Conservation (phyloP, 2,329 filamentous ascomycete genomes). For the Trichoderma cornu-damae region DNA sequence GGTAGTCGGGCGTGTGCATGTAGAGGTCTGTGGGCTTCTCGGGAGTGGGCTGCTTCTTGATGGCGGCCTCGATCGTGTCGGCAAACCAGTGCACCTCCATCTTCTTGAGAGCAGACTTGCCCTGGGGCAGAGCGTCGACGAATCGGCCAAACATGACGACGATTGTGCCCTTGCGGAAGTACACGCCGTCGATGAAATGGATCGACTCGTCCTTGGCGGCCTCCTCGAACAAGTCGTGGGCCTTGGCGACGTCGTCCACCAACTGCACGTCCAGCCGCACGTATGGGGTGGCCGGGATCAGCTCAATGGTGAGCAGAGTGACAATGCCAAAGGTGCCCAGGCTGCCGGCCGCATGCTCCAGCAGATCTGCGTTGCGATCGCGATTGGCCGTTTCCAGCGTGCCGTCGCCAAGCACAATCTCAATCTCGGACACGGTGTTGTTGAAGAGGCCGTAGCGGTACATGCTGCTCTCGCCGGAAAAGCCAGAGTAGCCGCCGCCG, state of each 20-base stretch:
- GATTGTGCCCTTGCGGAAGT: slow-evolving; percentile 43
- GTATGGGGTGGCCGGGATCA: slow-evolving; percentile 43
- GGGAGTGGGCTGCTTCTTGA: slow-evolving; percentile 25
- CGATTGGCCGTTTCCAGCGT: slow-evolving; percentile 44
- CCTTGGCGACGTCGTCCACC: slow-evolving; percentile 28
- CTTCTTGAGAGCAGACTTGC: slow-evolving; percentile 38
- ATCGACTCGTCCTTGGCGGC: slow-evolving; percentile 26
- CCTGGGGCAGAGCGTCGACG: slow-evolving; percentile 38
- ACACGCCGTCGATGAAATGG: slow-evolving; percentile 55
- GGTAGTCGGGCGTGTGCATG: slow-evolving; percentile 47
- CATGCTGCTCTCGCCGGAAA: slow-evolving; percentile 51
- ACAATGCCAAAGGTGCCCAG: slow-evolving; percentile 53
- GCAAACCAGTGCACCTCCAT: slow-evolving; percentile 32
- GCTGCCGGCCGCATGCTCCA: slow-evolving; percentile 48
- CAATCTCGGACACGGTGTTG: slow-evolving; percentile 45
- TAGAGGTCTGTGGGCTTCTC: slow-evolving; percentile 24
- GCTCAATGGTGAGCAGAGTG: slow-evolving; percentile 49
- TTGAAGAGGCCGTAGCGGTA: slow-evolving; percentile 56
- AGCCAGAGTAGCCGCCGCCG: slow-evolving; percentile 53
- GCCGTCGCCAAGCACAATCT: slow-evolving; percentile 52
- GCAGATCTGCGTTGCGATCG: slow-evolving; percentile 44
- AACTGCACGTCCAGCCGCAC: slow-evolving; percentile 48
- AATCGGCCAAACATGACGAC: slow-evolving; percentile 49
- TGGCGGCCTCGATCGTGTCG: slow-evolving; percentile 27
- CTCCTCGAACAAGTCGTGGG: slow-evolving; percentile 36